phyloP scores from a whole-genome alignment of 371 early-diverging fungal species.

The Dinochytrium kinnereticum region DNA sequence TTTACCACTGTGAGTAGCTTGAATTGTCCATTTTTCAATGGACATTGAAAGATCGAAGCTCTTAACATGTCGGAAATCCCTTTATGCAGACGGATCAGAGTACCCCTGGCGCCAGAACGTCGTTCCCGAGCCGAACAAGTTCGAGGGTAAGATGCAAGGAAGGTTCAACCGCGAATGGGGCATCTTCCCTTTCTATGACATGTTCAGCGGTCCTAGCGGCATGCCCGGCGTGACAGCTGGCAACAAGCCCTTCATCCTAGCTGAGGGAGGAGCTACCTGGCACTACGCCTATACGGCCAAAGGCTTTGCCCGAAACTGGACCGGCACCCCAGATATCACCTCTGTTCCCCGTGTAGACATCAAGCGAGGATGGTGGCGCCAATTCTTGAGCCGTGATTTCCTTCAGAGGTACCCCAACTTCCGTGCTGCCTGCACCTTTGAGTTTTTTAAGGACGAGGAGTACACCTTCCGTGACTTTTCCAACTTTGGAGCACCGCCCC shows the following conservation, averaged over 20 bases:
- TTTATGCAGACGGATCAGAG: slow-evolving; percentile 23
- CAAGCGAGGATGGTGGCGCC: slow-evolving; percentile 44
- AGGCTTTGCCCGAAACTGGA: neutral
- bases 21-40: too few relatives aligned
- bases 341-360: slow-evolving; percentile 16
- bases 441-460: slow-evolving; percentile 44
- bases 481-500: neutral
- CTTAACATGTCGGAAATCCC: too few relatives aligned
- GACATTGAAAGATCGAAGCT: too few relatives aligned
- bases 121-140: slow-evolving; percentile 26
- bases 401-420: slow-evolving; percentile 34
- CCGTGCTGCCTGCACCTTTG: slow-evolving; percentile 37
- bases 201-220: slow-evolving; percentile 41
- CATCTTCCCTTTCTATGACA: slow-evolving; percentile 44
- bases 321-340: neutral
- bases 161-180: slow-evolving; percentile 32
- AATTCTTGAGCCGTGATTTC: slow-evolving; percentile 33
- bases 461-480: slow-evolving; percentile 22
- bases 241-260: slow-evolving; percentile 51
- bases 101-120: slow-evolving; percentile 44
- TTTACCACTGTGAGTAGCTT: too few relatives aligned
- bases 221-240: slow-evolving; percentile 29
- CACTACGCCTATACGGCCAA: slow-evolving; percentile 2
- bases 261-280: slow-evolving; percentile 46
- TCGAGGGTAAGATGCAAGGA: slow-evolving; percentile 38